phyloP scores from a whole-genome alignment of 768 basidiomycete species.

The Boletus rex-veris region DNA sequence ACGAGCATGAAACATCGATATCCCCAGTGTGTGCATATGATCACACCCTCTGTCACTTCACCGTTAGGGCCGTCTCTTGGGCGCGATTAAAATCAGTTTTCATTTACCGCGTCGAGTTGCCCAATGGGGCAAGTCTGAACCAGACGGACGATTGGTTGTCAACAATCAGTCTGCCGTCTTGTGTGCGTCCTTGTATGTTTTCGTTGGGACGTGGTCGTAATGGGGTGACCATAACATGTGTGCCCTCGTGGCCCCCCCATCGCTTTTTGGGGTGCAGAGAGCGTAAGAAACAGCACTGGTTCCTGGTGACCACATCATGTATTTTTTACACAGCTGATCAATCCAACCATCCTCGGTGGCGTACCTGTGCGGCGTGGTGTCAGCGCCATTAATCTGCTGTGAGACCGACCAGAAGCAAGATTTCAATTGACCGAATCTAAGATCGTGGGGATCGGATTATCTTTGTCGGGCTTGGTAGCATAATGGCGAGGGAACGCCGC shows the following conservation, averaged over 20 bases:
- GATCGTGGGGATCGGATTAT: background rate
- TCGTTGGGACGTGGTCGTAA: background rate
- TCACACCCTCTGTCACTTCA: background rate
- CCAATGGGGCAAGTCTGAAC: slow-evolving; percentile 9
- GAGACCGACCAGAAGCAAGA: background rate
- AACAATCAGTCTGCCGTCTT: background rate
- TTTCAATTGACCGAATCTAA: slow-evolving; percentile 3
- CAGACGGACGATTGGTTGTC: background rate
- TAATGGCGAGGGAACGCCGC: background rate
- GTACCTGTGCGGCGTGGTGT: background rate
- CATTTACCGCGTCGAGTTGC: slow-evolving; percentile 2
- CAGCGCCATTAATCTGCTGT: background rate
- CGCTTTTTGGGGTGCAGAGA: background rate
- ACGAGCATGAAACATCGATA: too few species aligned
- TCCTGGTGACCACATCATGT: background rate
- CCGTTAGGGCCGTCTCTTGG: background rate
- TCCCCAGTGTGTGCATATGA: background rate
- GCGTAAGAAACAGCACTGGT: background rate
- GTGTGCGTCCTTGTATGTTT: background rate
- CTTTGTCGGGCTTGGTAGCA: background rate
- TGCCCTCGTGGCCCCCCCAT: background rate
- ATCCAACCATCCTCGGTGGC: background rate
- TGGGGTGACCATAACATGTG: background rate
- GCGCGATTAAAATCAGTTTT: slow-evolving; percentile 1
- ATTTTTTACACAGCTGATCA: background rate